Evolutionary conservation across 176 grass and related monocot genomes (phyloP).

Genomic region (Echinochloa phyllopogon): DNA sequence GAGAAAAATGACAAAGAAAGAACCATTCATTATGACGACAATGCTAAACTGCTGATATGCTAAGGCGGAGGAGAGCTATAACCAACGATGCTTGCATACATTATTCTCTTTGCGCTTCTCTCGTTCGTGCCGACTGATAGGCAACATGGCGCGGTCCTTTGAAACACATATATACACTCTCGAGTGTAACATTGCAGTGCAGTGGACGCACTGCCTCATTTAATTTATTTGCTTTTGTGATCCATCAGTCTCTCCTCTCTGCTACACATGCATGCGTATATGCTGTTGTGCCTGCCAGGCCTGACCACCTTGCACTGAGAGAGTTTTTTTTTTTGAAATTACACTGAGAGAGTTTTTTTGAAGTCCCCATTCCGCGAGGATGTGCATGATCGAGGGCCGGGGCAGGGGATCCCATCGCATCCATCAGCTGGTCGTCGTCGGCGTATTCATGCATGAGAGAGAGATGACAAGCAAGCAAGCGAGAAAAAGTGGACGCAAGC

Average conservation of each 20-base stretch:
- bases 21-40: background rate
- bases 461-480: background rate
- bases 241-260: background rate
- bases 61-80: too few species aligned
- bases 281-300: slow-evolving; percentile 6
- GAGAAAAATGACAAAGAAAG: background rate
- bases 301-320: background rate
- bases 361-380: background rate
- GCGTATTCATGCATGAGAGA: background rate
- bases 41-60: background rate
- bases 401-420: background rate
- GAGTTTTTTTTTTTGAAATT: too few species aligned
- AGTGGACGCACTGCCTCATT: background rate
- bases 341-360: background rate
- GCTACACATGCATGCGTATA: background rate
- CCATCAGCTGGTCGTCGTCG: background rate
- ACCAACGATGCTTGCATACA: too few species aligned
- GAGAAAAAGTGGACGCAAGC: slow-evolving; percentile 2
- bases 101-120: too few species aligned
- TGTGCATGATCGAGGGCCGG: background rate
- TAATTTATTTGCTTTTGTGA: background rate
- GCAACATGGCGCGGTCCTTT: too few species aligned
- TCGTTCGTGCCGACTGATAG: too few species aligned
- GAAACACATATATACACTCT: too few species aligned
- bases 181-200: background rate